Evolutionary conservation across 352 stramenopile genomes (phyloP), one percentile per base, ranked within the genome.

Genomic region (Globisporangium paddicum): DNA sequence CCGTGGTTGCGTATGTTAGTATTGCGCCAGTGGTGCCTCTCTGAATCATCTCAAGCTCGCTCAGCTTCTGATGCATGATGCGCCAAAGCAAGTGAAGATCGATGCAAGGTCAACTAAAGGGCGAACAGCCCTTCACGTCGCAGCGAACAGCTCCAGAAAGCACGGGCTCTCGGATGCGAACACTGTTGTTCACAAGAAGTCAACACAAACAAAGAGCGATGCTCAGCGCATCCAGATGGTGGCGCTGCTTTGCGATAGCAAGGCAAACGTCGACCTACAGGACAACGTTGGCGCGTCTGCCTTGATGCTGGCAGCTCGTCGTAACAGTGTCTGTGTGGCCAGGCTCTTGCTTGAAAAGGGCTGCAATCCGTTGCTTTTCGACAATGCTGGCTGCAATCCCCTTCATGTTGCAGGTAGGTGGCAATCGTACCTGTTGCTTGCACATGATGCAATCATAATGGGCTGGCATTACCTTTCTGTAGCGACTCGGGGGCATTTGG

Each of bases 21-120:
- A 82, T 54, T 87, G 81, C 35, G 73, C 77, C 14, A 58, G 71
- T 5, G 66, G 71, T 52, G 68, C 51, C 2, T 73, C 71, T 6
- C 11, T 41, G 1, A 60, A 42, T 6, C 69, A 87, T 34, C 21
- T 81, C 8, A n/a, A 28, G 3, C 74, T 87, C 23, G 77, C 73
- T 0, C 47, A 70, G 13, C 28, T 71, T 30, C 59, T 90, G 16
- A 16, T 89, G 5, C 55, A 47, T 16, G 37, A 66, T 2, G 44
- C 35, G 4, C 4, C 60, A 9, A 63, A 60, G 4, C 47, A 47
- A 0, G 52, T 72, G 2, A 44, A 75, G 14, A 25, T 87, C 8
- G 75, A 89, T 52, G 58, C 62, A 1, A 59, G 41, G 18, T 84
- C 78, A 11, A 21, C 79, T 0, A 84, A 87, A 70, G 75, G 81